These are phyloP conservation scores for Seiridium cupressi DNA, from an alignment of 2,329 filamentous ascomycete genomes.

Conservation along the genomic window DNA sequence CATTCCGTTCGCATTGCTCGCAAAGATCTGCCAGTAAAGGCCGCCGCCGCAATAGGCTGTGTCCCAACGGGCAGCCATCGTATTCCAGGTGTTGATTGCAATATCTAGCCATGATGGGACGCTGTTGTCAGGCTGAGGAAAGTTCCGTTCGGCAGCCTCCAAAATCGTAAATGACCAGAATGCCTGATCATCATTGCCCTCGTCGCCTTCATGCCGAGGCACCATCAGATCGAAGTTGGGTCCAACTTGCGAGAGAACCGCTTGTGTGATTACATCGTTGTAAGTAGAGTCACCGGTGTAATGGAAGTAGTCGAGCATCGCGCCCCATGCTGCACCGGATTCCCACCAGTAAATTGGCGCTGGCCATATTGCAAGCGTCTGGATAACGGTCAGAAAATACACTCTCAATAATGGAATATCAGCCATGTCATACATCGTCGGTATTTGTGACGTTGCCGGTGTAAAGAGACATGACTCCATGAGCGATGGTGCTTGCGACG, in stretches of 20 bases:
- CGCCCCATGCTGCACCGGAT: constrained; percentile 63
- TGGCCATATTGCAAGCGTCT: constrained; percentile 62
- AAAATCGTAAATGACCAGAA: constrained; percentile 72
- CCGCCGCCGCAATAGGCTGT: constrained; percentile 66
- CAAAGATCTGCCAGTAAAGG: constrained; percentile 78
- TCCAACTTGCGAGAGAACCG: constrained; percentile 57
- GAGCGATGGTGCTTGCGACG: constrained; percentile 59
- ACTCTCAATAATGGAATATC: neutral
- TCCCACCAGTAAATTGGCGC: constrained; percentile 65
- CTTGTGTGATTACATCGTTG: constrained; percentile 57
- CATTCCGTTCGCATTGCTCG: constrained; percentile 70
- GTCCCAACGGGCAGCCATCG: constrained; percentile 70
- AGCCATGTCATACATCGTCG: constrained; percentile 32
- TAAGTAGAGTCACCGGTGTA: constrained; percentile 63
- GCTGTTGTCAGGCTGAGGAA: constrained; percentile 56
- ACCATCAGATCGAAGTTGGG: constrained; percentile 60
- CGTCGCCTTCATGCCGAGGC: constrained; percentile 51
- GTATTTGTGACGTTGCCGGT: constrained; percentile 58
- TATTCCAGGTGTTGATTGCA: constrained; percentile 70
- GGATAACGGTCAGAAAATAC: neutral
- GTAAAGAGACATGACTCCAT: constrained; percentile 63
- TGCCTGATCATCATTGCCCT: constrained; percentile 74
- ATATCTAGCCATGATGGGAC: constrained; percentile 66
- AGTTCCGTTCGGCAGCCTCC: constrained; percentile 66
- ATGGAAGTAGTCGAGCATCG: constrained; percentile 68